Percentiles rank a stretch among this genome's conserved stretches.
These are phyloP conservation scores for Spiraea crenata DNA, from an alignment of 331 rosid genomes.

Conservation along the genomic window DNA sequence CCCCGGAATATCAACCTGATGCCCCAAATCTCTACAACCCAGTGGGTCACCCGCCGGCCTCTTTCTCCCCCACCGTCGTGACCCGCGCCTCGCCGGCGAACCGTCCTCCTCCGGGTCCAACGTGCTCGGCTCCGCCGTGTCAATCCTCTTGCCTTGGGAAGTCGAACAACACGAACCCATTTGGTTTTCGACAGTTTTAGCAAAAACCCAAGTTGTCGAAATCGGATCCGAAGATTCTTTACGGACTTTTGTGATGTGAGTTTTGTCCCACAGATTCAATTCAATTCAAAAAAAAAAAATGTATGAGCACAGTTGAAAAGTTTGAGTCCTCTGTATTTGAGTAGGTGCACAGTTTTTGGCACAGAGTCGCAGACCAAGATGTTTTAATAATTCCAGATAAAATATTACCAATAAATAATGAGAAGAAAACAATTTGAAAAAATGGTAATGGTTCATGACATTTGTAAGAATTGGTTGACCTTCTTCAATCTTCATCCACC, in stretches of 20 bases:
- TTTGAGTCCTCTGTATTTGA: background rate
- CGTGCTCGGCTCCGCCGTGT: slow-evolving; percentile 5
- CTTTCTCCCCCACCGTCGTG: slow-evolving; percentile 30
- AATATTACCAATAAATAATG: background rate
- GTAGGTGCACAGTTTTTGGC: slow-evolving; percentile 5
- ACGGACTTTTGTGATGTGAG: background rate
- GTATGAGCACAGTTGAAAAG: background rate
- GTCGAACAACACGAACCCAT: slow-evolving; percentile 38
- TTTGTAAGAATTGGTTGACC: slow-evolving; percentile 1
- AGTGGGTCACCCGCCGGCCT: slow-evolving; percentile 13
- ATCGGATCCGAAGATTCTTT: slow-evolving; percentile 13
- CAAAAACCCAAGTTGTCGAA: slow-evolving; percentile 12
- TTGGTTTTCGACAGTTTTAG: background rate
- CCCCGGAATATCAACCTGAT: slow-evolving; percentile 33
- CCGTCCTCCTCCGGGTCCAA: slow-evolving; percentile 5
- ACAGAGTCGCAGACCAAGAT: background rate
- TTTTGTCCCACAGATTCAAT: slow-evolving; percentile 6
- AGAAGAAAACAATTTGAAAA: background rate
- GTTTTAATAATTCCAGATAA: background rate
- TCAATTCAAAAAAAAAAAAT: background rate
- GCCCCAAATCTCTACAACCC: slow-evolving; percentile 25
- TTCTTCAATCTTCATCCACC: background rate
- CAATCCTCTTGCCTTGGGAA: slow-evolving; percentile 19
- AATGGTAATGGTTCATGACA: background rate
- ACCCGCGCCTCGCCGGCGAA: background rate